phyloP scores from a whole-genome alignment of 2,329 filamentous ascomycete genomes.

The Aphanocladium album region DNA sequence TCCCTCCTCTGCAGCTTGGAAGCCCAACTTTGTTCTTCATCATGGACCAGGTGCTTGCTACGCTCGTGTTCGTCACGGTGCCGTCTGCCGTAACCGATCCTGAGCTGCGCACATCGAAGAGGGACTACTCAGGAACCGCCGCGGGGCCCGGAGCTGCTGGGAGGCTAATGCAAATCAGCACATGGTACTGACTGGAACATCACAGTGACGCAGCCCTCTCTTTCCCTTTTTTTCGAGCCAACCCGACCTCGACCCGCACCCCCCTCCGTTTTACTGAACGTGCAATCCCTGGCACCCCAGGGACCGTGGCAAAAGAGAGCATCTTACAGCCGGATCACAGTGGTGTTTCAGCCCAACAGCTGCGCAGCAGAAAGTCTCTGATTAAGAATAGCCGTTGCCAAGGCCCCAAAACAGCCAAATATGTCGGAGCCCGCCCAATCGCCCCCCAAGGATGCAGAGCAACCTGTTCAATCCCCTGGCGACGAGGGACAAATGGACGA shows the following conservation, averaged over 20 bases:
- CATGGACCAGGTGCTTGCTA: not conserved
- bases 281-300: not conserved
- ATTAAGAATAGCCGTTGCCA: slow-evolving; percentile 20
- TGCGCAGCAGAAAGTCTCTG: slow-evolving; percentile 51
- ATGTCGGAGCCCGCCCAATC: slow-evolving; percentile 85
- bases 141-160: not conserved
- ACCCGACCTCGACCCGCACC: slow-evolving; percentile 10
- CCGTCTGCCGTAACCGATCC: not conserved
- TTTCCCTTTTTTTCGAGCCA: not conserved
- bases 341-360: slow-evolving; percentile 8
- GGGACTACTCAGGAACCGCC: slow-evolving; percentile 2
- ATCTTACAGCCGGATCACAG: slow-evolving; percentile 1
- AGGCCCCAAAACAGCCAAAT: slow-evolving; percentile 61
- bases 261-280: slow-evolving; percentile 6
- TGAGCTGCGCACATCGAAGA: not conserved
- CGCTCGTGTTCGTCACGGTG: not conserved
- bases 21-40: slow-evolving; percentile 3
- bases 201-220: slow-evolving; percentile 8
- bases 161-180: slow-evolving; percentile 8
- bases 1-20: slow-evolving; percentile 1
- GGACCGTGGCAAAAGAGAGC: not conserved
- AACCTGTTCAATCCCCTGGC: slow-evolving; percentile 86
- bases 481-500: slow-evolving; percentile 95
- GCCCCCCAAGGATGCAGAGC: slow-evolving; percentile 93
- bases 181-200: slow-evolving; percentile 1